These are phyloP conservation scores for Craterostigma plantagineum DNA, from an alignment of 257 asterid species.

Conservation along the genomic window DNA sequence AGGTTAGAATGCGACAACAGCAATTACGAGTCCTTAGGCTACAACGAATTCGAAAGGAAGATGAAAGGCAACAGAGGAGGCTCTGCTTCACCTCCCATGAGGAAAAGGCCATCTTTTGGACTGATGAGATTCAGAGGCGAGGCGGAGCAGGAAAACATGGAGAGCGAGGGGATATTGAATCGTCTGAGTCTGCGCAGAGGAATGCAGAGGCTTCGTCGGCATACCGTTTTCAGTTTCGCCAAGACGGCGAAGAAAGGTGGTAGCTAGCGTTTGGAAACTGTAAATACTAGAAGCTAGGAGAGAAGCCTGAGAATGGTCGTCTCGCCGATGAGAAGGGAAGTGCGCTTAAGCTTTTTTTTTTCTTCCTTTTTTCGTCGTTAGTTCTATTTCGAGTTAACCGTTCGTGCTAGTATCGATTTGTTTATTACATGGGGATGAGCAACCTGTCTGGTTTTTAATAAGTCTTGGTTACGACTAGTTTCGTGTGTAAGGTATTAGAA, in stretches of 20 bases:
- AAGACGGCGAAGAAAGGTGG: conserved; percentile 28
- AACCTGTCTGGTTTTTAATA: too few relatives aligned
- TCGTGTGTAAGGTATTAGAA: too few relatives aligned
- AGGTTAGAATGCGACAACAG: conserved; percentile 13
- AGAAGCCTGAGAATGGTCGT: too few relatives aligned
- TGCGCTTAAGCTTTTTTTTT: too few relatives aligned
- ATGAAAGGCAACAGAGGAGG: conserved; percentile 9
- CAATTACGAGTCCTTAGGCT: conserved; percentile 11
- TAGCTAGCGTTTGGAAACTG: conserved; percentile 10
- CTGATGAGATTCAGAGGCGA: conserved; percentile 12
- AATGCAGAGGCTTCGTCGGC: conserved; percentile 35
- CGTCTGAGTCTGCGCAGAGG: conserved; percentile 31
- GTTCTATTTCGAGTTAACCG: too few relatives aligned
- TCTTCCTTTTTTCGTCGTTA: too few relatives aligned
- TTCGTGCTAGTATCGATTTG: too few relatives aligned
- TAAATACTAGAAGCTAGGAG: conserved; percentile 12
- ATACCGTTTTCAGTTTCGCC: conserved; percentile 51
- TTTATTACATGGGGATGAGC: too few relatives aligned
- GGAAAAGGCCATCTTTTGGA: conserved; percentile 19
- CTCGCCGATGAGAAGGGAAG: too few relatives aligned
- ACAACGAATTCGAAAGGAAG: conserved; percentile 15
- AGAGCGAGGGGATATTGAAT: conserved; percentile 31
- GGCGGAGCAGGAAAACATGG: conserved; percentile 28
- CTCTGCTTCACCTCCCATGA: conserved; percentile 10
- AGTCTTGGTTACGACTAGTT: too few relatives aligned